Evolutionary conservation across 1,284 basidiomycete genomes (phyloP), one percentile per base, ranked within the genome.

Genomic region (Dichomitus squalens): DNA sequence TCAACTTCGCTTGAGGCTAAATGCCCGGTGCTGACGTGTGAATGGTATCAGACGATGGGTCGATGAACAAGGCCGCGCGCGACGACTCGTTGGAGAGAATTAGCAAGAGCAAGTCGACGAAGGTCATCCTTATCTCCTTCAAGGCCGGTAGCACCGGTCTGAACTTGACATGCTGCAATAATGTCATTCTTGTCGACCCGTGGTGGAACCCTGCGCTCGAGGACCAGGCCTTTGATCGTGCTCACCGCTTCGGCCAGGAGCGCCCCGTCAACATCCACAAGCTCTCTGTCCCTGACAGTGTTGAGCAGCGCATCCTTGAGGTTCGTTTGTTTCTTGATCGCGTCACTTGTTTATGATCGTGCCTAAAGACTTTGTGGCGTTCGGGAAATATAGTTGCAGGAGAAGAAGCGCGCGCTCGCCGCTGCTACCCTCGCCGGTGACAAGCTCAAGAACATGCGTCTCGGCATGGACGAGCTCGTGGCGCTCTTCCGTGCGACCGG

Each of bases 191-290:
- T 5, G 85, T 93, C 60, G 96, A 98, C 70, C 74, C 97, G 51
- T 98, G 96, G 96, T 98, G 95, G 93, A 96, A 95, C 72, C 92
- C 92, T 12, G 92, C 92, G 0, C 79, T 93, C 3, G 92, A 94
- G 82, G 92, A 94, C 63, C 95, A 98, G 78, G 68, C 68, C 18
- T 70, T 70, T 47, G 96, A 98, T 72, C 89, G 96, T 52, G 90
- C 70, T n/a, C 71, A 73, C 55, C 67, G 71, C 6, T 64, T 70
- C 25, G 95, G 96, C 9, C 96, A 98, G 75, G 90, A 79, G 48
- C 84, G 88, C 14, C 83, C 90, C 57, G 96, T 98, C 38, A 86
- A 91, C 70, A 96, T 98, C 64, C 95, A 88, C 81, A 99, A 99
- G 76, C 82, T 99, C 33, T 94, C 90, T 57, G 89, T 99, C 57